phyloP scores from a whole-genome alignment of 1,284 basidiomycete genomes.

The Apiotrichum montevideense region DNA sequence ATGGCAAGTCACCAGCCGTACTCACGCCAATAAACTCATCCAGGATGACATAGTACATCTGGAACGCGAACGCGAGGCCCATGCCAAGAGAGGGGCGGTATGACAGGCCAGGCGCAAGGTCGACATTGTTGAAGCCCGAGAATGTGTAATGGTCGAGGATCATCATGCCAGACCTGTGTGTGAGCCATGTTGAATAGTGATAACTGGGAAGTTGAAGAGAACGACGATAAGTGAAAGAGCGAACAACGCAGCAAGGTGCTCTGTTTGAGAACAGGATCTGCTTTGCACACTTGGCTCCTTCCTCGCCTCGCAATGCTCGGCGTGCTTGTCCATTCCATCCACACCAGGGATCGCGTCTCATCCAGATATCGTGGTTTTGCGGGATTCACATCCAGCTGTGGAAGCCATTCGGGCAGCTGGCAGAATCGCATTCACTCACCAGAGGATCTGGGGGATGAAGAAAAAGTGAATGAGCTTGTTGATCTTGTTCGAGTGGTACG shows the following conservation, averaged over 20 bases:
- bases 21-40: slow-evolving; percentile 74
- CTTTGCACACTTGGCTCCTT: not conserved
- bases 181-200: not conserved
- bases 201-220: no score
- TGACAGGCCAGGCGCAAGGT: slow-evolving; percentile 55
- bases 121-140: slow-evolving; percentile 56
- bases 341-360: no score
- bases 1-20: slow-evolving; percentile 16
- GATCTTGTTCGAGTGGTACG: slow-evolving; percentile 72
- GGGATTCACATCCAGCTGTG: not conserved
- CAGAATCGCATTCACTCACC: slow-evolving; percentile 52
- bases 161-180: slow-evolving; percentile 48
- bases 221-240: no score
- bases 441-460: slow-evolving; percentile 73
- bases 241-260: no score
- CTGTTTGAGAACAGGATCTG: no score
- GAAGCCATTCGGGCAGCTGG: no score
- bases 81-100: slow-evolving; percentile 64
- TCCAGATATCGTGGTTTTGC: no score
- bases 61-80: slow-evolving; percentile 55
- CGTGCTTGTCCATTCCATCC: no score
- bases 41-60: slow-evolving; percentile 66
- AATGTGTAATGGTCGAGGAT: slow-evolving; percentile 54
- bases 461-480: slow-evolving; percentile 75
- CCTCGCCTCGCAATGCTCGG: not conserved